Base-by-base conservation (phyloP, 306 rosid genomes). In the Herpetospermum pedunculosum region DNA sequence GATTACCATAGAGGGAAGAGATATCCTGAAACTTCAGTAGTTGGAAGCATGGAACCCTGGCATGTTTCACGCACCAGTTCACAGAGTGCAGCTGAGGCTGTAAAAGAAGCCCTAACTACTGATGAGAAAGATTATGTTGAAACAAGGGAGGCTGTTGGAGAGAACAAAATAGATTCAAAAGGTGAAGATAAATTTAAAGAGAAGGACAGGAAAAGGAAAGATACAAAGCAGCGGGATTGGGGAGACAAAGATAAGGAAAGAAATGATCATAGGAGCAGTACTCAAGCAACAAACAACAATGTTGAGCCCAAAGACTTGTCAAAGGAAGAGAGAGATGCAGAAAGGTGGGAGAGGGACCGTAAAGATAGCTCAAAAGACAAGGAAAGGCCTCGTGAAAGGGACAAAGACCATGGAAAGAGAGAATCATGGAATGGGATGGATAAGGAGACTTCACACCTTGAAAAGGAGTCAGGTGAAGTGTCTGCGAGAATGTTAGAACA, bases 201-300 rank as follows among this genome's bases (percentile, higher is more conserved):
- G 64, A 93, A 87, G 79, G 97, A 92, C 63, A 90, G 92, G 75
- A 90, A 88, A 83, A 88, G 96, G 85, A 92, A 85, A 77, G 98
- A 92, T 26, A 58, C 73, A 47, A 92, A 86, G 85, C 89, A 90
- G 75, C 83, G 87, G 70, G 98, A 90, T 21, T 87, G 97, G 93
- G 96, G 84, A 38, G 96, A 90, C 68, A 92, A 81, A 81, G 98
- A 93, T 75, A 93, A 87, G 81, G 98, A 93, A 77, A 88, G 92
- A 86, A 81, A 77, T 84, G 97, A 90, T 43, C 88, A 84, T 60
- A 81, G 87, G 92, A 84, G 82, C 81, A 84, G 71, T 83, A 47
- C 84, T 35, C 96, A 77, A 63, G 87, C 82, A 29, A 78, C 83
- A 70, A 89, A 81, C 75, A 77, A 46, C 62, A 81, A 82, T 73